Conservation (phyloP, 2,329 filamentous ascomycete genomes). For the Talaromyces sp. region DNA sequence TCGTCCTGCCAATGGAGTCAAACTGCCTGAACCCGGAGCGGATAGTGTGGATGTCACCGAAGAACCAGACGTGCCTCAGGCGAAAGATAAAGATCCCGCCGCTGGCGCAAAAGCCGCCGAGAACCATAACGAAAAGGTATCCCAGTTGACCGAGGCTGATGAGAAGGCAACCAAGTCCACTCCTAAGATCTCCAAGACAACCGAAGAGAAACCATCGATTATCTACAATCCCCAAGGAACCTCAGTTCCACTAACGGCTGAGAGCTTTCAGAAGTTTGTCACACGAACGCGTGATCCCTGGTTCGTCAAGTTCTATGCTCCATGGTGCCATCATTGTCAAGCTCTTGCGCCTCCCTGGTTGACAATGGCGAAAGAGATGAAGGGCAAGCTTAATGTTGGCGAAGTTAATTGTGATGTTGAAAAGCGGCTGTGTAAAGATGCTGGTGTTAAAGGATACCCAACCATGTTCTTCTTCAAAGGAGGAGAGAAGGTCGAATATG, state of each 20-base stretch:
- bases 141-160: conserved; percentile 19
- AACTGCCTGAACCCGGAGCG: conserved; percentile 69
- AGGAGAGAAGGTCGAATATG: conserved; percentile 87
- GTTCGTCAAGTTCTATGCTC: conserved; percentile 99
- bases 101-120: conserved; percentile 39
- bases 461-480: conserved; percentile 92
- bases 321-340: conserved; percentile 96
- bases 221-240: conserved; percentile 71
- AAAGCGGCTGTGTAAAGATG: conserved; percentile 86
- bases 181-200: conserved; percentile 34
- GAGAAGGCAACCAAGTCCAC: conserved; percentile 16
- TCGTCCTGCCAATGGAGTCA: conserved; percentile 62
- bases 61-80: conserved; percentile 34
- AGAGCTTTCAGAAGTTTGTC: conserved; percentile 80
- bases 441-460: conserved; percentile 73
- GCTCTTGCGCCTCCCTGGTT: conserved; percentile 87
- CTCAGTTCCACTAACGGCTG: conserved; percentile 72
- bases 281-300: conserved; percentile 86
- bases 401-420: conserved; percentile 94
- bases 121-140: conserved; percentile 41
- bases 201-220: conserved; percentile 48
- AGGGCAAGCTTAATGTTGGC: conserved; percentile 82
- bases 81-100: conserved; percentile 44
- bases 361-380: conserved; percentile 86
- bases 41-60: conserved; percentile 45